Conservation (phyloP, 1,139 yeast species). For the Blastobotrys arbuscula region DNA sequence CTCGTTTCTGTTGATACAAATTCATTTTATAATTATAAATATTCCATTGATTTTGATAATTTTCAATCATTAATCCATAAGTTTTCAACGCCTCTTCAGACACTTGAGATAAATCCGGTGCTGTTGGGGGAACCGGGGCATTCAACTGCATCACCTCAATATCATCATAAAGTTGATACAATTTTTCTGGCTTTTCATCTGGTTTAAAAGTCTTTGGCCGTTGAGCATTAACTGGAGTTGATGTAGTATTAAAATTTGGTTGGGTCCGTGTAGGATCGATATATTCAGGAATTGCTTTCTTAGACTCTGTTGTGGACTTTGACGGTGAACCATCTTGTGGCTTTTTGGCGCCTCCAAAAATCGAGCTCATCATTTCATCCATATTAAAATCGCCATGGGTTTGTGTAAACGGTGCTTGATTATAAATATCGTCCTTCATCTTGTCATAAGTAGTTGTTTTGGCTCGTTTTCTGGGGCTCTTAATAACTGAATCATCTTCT, state of each 20-base stretch:
- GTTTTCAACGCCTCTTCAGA: constrained; percentile 10
- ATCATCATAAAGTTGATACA: constrained; percentile 4
- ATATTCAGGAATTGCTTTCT: background rate
- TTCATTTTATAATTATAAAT: constrained; percentile 26
- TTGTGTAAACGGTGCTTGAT: constrained; percentile 38
- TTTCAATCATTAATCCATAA: constrained; percentile 18
- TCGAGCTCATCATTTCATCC: constrained; percentile 27
- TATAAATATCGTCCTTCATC: constrained; percentile 3
- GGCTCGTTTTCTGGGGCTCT: constrained; percentile 10
- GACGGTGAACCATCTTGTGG: background rate
- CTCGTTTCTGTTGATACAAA: constrained; percentile 27
- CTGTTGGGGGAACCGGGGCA: constrained; percentile 7
- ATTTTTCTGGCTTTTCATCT: background rate
- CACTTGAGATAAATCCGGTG: constrained; percentile 4
- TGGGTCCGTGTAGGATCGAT: constrained; percentile 1
- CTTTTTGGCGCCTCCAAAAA: constrained; percentile 10
- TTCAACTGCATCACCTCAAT: constrained; percentile 3
- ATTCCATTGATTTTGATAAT: constrained; percentile 26
- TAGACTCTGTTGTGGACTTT: background rate
- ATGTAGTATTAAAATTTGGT: constrained; percentile 12
- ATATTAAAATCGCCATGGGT: constrained; percentile 38
- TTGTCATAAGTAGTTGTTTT: background rate
- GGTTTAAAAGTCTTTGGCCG: constrained; percentile 12
- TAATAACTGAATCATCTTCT: background rate
- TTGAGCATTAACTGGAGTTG: constrained; percentile 12